Percentiles rank a stretch among this genome's conserved stretches.
Evolutionary conservation across 495 filamentous ascomycete genomes (phyloP).

Genomic region (Peziza echinospora): DNA sequence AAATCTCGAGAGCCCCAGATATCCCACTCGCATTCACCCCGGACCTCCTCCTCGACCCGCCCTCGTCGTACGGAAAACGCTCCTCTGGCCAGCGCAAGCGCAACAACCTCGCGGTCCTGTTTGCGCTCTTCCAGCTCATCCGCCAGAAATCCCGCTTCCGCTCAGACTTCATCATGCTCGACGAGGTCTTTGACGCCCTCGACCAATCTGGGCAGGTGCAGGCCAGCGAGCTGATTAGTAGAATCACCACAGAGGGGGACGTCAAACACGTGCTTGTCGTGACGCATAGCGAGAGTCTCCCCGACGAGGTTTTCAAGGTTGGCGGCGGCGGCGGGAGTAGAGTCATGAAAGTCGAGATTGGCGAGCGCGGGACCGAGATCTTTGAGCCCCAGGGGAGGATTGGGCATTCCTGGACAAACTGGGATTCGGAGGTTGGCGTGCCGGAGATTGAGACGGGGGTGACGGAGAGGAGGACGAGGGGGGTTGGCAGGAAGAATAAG

Average conservation of each 20-base stretch:
- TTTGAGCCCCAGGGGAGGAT: background rate
- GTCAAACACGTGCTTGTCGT: constrained; percentile 13
- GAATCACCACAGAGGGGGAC: constrained; percentile 1
- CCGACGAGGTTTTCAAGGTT: background rate
- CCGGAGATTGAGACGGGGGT: no score
- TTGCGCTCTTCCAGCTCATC: constrained; percentile 18
- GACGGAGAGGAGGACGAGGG: no score
- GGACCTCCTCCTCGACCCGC: background rate
- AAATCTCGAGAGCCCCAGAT: background rate
- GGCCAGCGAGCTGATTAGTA: constrained; percentile 12
- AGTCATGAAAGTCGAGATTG: constrained; percentile 5
- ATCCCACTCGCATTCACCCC: constrained; percentile 2
- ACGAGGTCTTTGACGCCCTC: constrained; percentile 21
- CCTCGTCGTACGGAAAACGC: constrained; percentile 10
- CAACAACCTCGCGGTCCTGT: constrained; percentile 21
- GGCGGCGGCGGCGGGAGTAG: constrained; percentile 5
- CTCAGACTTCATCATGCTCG: constrained; percentile 20
- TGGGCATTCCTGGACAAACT: no score
- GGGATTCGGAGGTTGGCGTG: no score
- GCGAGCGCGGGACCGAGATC: background rate
- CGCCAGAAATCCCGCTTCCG: constrained; percentile 15
- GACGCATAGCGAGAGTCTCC: constrained; percentile 13
- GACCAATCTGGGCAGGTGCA: constrained; percentile 17
- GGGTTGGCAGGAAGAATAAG: no score
- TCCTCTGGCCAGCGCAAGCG: constrained; percentile 22